phyloP scores from a whole-genome alignment of 768 basidiomycete genomes.

The Russula sp. region DNA sequence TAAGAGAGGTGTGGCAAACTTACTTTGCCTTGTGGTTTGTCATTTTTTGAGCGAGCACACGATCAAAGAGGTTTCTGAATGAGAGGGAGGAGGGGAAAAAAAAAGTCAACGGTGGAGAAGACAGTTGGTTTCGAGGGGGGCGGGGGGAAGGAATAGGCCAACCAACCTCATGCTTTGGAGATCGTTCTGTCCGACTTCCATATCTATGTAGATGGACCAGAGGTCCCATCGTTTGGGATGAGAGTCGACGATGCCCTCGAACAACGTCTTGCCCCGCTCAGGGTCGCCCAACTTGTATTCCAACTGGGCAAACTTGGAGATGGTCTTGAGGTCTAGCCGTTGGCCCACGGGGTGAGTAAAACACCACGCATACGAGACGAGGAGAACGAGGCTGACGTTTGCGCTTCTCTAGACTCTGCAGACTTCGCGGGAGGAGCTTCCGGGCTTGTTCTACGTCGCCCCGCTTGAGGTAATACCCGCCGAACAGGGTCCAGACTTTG shows the following conservation, averaged over 20 bases:
- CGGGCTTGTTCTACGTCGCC: slow-evolving; percentile 75
- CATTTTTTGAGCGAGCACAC: slow-evolving; percentile 77
- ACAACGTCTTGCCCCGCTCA: slow-evolving; percentile 92
- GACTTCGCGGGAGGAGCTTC: slow-evolving; percentile 74
- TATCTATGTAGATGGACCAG: slow-evolving; percentile 96
- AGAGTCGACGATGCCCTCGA: slow-evolving; percentile 93
- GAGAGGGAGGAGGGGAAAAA: not conserved
- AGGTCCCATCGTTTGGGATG: slow-evolving; percentile 93
- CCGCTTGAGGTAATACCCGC: slow-evolving; percentile 70
- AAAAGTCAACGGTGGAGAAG: not conserved
- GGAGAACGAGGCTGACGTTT: slow-evolving; percentile 65
- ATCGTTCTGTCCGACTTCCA: slow-evolving; percentile 77
- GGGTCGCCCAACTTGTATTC: slow-evolving; percentile 93
- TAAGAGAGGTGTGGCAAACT: slow-evolving; percentile 27
- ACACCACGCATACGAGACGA: not conserved
- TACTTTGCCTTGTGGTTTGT: slow-evolving; percentile 95
- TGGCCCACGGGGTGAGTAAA: not conserved
- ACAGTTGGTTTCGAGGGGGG: too few species aligned
- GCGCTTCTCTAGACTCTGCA: slow-evolving; percentile 88
- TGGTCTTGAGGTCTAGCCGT: slow-evolving; percentile 83
- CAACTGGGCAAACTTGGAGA: slow-evolving; percentile 88
- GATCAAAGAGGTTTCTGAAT: slow-evolving; percentile 74
- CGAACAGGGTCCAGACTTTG: slow-evolving; percentile 89
- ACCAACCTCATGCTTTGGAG: slow-evolving; percentile 70
- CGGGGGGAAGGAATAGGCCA: not conserved